phyloP scores from a whole-genome alignment of 768 basidiomycete genomes.

The Mycena maculata region DNA sequence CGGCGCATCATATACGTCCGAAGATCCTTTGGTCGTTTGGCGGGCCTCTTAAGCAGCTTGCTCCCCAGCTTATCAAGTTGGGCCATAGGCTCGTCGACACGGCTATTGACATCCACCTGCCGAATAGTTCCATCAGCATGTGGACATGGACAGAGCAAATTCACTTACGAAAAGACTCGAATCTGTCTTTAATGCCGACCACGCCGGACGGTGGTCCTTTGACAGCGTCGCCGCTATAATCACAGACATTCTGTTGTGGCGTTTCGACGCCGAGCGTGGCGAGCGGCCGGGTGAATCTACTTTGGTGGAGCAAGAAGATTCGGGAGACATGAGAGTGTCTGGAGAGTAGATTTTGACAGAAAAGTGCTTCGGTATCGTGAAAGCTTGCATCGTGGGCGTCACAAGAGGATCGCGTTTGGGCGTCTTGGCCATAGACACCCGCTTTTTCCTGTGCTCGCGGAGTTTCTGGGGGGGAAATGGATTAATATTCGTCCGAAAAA shows the following conservation, averaged over 20 bases:
- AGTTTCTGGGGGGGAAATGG: slow-evolving; percentile 22
- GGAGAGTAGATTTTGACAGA: not conserved
- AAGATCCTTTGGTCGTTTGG: slow-evolving; percentile 22
- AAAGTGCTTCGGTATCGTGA: slow-evolving; percentile 5
- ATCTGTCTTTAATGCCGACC: slow-evolving; percentile 33
- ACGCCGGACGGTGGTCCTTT: slow-evolving; percentile 19
- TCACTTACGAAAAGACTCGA: slow-evolving; percentile 35
- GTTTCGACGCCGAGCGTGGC: not conserved
- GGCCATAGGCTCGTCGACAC: slow-evolving; percentile 30
- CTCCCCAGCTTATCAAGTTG: slow-evolving; percentile 5
- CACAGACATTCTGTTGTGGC: slow-evolving; percentile 29
- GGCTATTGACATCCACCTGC: slow-evolving; percentile 34
- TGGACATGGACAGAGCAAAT: not conserved
- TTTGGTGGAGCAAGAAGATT: slow-evolving; percentile 30
- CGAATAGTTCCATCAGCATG: not conserved
- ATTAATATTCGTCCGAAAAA: not conserved
- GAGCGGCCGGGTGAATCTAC: slow-evolving; percentile 22
- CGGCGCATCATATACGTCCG: slow-evolving; percentile 28
- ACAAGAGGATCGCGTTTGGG: not conserved
- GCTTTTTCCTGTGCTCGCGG: slow-evolving; percentile 23
- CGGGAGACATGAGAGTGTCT: slow-evolving; percentile 19
- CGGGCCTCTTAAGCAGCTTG: slow-evolving; percentile 1
- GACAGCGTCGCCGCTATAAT: slow-evolving; percentile 35
- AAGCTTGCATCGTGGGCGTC: slow-evolving; percentile 8
- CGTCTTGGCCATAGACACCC: slow-evolving; percentile 10